A percentile compares a stretch with the other conserved stretches of the same genome.
These are phyloP conservation scores for Calonectria crousiana DNA, from an alignment of 2,329 filamentous ascomycete species.

Conservation along the genomic window DNA sequence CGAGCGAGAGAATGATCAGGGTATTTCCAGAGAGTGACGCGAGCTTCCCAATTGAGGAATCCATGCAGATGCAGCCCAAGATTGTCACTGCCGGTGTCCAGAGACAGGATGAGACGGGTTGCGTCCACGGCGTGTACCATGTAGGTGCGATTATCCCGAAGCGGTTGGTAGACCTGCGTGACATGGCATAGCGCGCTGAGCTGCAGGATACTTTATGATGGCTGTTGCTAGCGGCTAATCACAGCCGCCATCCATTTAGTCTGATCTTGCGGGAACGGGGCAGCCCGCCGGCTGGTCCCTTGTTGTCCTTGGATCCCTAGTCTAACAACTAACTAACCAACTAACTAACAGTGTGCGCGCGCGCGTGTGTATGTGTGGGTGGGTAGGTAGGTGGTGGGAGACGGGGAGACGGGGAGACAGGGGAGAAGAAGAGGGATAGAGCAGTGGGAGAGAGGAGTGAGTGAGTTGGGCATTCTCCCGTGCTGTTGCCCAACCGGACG, in stretches of 20 bases:
- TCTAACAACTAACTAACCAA: background rate
- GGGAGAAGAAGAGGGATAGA: background rate
- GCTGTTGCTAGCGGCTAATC: slow-evolving; percentile 18
- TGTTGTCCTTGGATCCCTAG: background rate
- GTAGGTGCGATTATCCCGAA: background rate
- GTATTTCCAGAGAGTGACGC: background rate
- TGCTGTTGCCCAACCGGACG: background rate
- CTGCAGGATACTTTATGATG: slow-evolving; percentile 16
- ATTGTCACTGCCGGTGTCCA: slow-evolving; percentile 6
- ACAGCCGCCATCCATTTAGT: slow-evolving; percentile 10
- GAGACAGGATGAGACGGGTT: background rate
- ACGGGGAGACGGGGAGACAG: background rate
- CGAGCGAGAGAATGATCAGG: background rate
- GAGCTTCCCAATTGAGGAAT: slow-evolving; percentile 18
- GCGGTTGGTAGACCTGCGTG: slow-evolving; percentile 15
- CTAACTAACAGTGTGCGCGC: background rate
- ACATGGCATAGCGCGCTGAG: slow-evolving; percentile 17
- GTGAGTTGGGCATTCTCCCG: background rate
- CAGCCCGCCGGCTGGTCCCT: slow-evolving; percentile 7
- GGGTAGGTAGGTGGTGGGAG: background rate
- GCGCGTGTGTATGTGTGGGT: too few relatives aligned
- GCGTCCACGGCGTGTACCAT: background rate
- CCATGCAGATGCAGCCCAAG: slow-evolving; percentile 12
- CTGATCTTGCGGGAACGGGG: slow-evolving; percentile 15
- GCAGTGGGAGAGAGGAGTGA: background rate